Evolutionary conservation across 169 alveolate genomes (phyloP).

Genomic region (Plasmodium coatneyi): DNA sequence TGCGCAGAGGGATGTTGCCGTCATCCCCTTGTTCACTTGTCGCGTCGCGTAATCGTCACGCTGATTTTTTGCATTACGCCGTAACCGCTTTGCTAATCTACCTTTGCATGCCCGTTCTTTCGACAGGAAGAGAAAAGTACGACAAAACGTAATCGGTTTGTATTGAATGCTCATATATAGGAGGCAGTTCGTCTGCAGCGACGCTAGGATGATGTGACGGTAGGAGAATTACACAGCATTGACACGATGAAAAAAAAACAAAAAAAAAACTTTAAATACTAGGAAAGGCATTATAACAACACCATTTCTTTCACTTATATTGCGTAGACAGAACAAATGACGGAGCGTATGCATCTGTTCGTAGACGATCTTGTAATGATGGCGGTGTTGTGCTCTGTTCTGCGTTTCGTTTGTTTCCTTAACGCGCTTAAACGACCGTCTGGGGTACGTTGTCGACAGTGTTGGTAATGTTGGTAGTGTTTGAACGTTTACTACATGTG

Average conservation of each 20-base stretch:
- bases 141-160: background rate
- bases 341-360: background rate
- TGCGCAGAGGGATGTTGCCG: background rate
- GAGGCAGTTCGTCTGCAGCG: background rate
- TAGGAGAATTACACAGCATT: background rate
- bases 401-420: background rate
- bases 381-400: background rate
- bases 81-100: background rate
- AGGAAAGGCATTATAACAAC: background rate
- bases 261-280: background rate
- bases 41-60: background rate
- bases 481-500: background rate
- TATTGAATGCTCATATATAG: background rate
- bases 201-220: background rate
- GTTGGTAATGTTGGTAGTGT: background rate
- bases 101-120: background rate
- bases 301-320: background rate
- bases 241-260: background rate
- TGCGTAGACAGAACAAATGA: background rate
- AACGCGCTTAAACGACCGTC: background rate
- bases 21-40: too few species aligned
- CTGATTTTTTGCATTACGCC: background rate
- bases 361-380: background rate
- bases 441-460: background rate
- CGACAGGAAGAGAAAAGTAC: background rate